These are phyloP conservation scores for Penicillium canariense DNA, from an alignment of 495 filamentous ascomycete species.

Conservation along the genomic window DNA sequence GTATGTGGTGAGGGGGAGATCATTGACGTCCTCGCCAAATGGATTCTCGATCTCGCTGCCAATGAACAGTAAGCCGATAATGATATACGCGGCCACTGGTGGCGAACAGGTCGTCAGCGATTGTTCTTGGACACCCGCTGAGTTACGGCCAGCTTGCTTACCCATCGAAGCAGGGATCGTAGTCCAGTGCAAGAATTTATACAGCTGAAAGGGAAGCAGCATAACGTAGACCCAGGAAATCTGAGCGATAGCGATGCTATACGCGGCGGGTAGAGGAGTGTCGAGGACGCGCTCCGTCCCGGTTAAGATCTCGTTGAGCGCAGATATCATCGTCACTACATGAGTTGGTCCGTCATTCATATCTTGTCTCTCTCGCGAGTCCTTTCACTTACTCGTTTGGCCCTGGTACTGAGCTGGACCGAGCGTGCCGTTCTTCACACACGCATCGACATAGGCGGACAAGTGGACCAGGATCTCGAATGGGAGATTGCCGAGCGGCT, in stretches of 20 bases:
- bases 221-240: conserved; percentile 87
- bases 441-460: conserved; percentile 60
- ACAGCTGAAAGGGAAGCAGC: conserved; percentile 81
- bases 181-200: conserved; percentile 59
- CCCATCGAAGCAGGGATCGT: conserved; percentile 82
- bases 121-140: not conserved
- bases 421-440: conserved; percentile 55
- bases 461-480: conserved; percentile 75
- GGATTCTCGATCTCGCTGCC: conserved; percentile 87
- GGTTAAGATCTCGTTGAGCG: conserved; percentile 69
- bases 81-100: conserved; percentile 76
- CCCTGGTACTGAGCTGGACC: conserved; percentile 41
- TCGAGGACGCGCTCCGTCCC: conserved; percentile 81
- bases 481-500: conserved; percentile 69
- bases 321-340: conserved; percentile 34
- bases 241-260: conserved; percentile 80
- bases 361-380: too few species aligned
- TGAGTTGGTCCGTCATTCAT: not conserved
- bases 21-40: conserved; percentile 84
- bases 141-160: conserved; percentile 21
- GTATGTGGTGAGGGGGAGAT: conserved; percentile 75
- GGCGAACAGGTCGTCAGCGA: not conserved
- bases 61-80: conserved; percentile 80
- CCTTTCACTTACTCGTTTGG: conserved; percentile 37
- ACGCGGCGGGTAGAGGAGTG: conserved; percentile 81